Base-by-base conservation (phyloP, 1,284 basidiomycete genomes). In the Amylostereum chailletii region DNA sequence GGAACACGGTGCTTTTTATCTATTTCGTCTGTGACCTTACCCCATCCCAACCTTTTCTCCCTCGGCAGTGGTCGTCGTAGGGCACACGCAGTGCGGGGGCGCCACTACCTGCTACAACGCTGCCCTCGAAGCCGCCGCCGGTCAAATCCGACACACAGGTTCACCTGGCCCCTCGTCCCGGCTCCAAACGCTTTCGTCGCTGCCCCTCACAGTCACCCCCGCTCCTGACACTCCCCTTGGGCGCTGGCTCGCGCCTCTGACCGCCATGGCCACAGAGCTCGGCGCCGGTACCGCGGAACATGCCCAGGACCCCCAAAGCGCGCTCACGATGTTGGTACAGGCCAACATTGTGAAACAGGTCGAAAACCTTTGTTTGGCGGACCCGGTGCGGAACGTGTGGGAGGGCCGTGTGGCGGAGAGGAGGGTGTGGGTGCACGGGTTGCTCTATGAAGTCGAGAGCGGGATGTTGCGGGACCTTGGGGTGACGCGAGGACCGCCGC, bases 21-120 rank as follows among this genome's bases (percentile, higher is more conserved):
- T 43, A 5, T 2, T 54, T 64, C 61, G 62, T 60, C 1, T 42
- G 43, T 58, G 50, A 41, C 51, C 37, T 51, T 39, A 46, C 47
- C 5, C 54, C 58, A 61, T 65, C 61, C 63, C 63, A 68, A 45
- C 44, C 51, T 49, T 52, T 19, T 51, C 47, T 55, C 3, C 42
- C 4, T 48, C 43, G 48, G 48, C 60, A 86, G 86, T 90, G 49
- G 71, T 86, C 44, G 70, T 90, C 48, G 83, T 82, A 8, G 87
- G 86, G 36, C 87, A 89, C 61, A 81, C 81, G 5, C 70, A 76
- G 53, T 90, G 87, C 58, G 87, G 86, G 50, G 87, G 86, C 49
- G 79, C 79, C 27, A 70, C 71, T 2, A 83, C 84, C 1, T 81
- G 78, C 45, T 67, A 77, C 31, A 55, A 59, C 3, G 73, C 74